Conservation (phyloP, 208 protist genomes). For the Chromosphaera perkinsii region DNA sequence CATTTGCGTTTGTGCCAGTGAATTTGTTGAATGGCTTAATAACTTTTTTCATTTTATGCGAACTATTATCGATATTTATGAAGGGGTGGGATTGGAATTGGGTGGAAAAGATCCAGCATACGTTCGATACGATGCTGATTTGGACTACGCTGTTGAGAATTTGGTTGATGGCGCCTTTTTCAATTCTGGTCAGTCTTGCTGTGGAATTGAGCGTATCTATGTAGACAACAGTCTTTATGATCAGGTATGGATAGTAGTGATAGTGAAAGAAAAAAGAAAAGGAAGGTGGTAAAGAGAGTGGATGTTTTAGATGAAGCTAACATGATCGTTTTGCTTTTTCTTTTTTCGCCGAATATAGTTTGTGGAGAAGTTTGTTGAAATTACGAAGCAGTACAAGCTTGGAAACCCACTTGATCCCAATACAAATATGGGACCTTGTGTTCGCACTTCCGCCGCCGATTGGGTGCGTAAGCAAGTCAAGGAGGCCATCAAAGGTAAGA, state of each 20-base stretch:
- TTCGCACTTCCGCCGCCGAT: slow-evolving; percentile 20
- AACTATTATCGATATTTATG: neutral
- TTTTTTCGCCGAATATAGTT: too few relatives aligned
- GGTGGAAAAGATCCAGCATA: slow-evolving; percentile 36
- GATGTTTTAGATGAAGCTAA: too few relatives aligned
- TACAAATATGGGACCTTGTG: slow-evolving; percentile 21
- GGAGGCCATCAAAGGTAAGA: slow-evolving; percentile 19
- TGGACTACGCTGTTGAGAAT: slow-evolving; percentile 8
- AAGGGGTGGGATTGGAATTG: slow-evolving; percentile 16
- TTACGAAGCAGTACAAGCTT: slow-evolving; percentile 11
- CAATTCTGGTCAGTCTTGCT: slow-evolving; percentile 34
- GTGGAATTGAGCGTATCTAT: slow-evolving; percentile 39
- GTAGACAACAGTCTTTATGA: slow-evolving; percentile 31
- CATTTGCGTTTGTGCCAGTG: too few relatives aligned
- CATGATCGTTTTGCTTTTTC: neutral
- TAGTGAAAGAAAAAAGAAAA: too few relatives aligned
- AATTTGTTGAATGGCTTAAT: too few relatives aligned
- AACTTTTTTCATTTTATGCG: neutral
- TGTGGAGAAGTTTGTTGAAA: slow-evolving; percentile 2
- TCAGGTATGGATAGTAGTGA: too few relatives aligned
- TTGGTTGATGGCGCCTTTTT: slow-evolving; percentile 24
- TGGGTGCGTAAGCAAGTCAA: slow-evolving; percentile 31
- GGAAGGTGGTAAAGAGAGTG: too few relatives aligned
- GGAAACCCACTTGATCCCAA: slow-evolving; percentile 14
- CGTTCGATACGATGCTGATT: slow-evolving; percentile 18